Evolutionary conservation across 1,284 basidiomycete species (phyloP), one percentile per base, ranked within the genome.

Genomic region (Mycocalia duriaeana): DNA sequence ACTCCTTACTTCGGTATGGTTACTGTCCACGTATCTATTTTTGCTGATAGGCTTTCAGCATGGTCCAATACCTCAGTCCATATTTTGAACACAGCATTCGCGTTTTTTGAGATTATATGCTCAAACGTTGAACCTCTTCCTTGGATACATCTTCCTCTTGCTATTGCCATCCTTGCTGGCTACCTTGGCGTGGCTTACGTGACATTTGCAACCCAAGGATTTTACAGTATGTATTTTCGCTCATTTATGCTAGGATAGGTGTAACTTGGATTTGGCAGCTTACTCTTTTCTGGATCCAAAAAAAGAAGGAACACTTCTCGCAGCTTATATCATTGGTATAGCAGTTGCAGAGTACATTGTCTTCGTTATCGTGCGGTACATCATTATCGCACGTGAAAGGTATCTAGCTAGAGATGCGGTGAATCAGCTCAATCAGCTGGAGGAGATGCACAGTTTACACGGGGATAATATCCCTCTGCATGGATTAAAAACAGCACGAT

Each of bases 131-230:
- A 69, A 0, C 77, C 81, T 0, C 56, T 68, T 11, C 77, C 80
- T 0, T 86, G 83, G 82, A 57, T 68, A 34, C 67, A 77, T 47
- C 59, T 85, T 3, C 62, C 71, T 2, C 55, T 72, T 28, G 63
- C 74, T 38, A 47, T 85, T 18, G 2, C 81, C n/a, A 51, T 84
- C 23, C 72, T 89, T 7, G 76, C 57, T 0, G 57, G 66, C 7
- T 89, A 89, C 57, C 62, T 89, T 9, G 84, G 74, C 11, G 65
- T 89, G 1, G 84, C 81, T 4, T 87, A 86, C 55, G 72, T 87
- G 43, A 83, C 81, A 0, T 55, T 71, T 44, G 75, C 66, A 1
- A 76, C 76, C 0, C 79, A 83, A 56, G 75, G 75, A 1, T 73
- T 82, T 56, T 87, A 86, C 58, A 64, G 84, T 86, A 52, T 48